These are phyloP conservation scores for Aspergillus cavernicola DNA, from an alignment of 495 filamentous ascomycete genomes.

Conservation along the genomic window DNA sequence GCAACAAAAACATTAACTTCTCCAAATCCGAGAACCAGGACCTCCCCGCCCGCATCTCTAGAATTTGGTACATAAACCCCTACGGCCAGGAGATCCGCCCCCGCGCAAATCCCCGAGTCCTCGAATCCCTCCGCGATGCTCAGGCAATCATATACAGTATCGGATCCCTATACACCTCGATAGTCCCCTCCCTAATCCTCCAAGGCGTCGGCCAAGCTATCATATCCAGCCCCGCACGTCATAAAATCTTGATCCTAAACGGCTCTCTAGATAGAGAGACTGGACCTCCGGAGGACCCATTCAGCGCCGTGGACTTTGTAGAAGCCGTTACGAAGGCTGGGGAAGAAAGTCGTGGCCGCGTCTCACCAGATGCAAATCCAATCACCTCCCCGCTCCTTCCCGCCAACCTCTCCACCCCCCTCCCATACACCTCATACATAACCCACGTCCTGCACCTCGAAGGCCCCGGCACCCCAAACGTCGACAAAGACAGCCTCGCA, in stretches of 20 bases:
- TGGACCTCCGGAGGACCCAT: constrained; percentile 55
- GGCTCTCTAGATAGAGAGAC: constrained; percentile 82
- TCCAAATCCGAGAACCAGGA: constrained; percentile 69
- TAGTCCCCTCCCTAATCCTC: constrained; percentile 62
- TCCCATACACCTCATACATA: constrained; percentile 58
- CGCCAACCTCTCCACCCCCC: background rate
- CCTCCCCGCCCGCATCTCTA: constrained; percentile 68
- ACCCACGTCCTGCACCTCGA: constrained; percentile 84
- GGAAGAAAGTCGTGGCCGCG: constrained; percentile 42
- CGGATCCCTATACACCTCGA: constrained; percentile 78
- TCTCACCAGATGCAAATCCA: no score
- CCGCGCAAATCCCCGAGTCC: constrained; percentile 71
- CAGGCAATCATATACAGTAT: constrained; percentile 82
- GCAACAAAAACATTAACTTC: constrained; percentile 75
- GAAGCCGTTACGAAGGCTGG: constrained; percentile 67
- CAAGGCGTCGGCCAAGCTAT: constrained; percentile 43
- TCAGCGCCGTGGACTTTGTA: constrained; percentile 74
- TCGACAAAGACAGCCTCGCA: constrained; percentile 62
- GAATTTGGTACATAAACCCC: constrained; percentile 96
- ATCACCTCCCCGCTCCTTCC: constrained; percentile 12
- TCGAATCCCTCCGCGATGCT: constrained; percentile 59
- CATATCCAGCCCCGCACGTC: constrained; percentile 41
- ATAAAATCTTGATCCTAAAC: constrained; percentile 86
- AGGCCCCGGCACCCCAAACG: constrained; percentile 62
- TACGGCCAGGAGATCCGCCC: constrained; percentile 89